A percentile compares a stretch with the other conserved stretches of the same genome.
Conservation (phyloP, 441 rosid species). For the Erodium trifolium region DNA sequence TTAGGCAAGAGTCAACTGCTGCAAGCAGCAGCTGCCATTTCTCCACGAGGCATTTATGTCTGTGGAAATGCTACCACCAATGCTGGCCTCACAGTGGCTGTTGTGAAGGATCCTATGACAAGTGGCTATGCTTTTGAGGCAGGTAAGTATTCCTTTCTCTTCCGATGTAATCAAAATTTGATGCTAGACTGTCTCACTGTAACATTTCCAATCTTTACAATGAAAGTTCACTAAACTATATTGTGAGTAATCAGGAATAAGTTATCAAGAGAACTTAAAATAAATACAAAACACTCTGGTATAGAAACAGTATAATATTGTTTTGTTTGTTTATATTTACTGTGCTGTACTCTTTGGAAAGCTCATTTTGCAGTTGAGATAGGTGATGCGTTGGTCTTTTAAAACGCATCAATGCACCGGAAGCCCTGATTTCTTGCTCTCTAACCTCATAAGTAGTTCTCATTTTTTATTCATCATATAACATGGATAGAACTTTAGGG, state of each 20-base stretch:
- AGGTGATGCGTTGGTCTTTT: not conserved
- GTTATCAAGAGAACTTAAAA: not conserved
- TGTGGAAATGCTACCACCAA: conserved; percentile 96
- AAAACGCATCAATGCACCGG: not conserved
- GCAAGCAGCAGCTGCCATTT: conserved; percentile 93
- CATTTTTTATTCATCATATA: not conserved
- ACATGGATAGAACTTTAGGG: not conserved
- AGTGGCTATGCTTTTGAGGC: conserved; percentile 97
- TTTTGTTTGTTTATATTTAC: not conserved
- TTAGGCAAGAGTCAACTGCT: conserved; percentile 93
- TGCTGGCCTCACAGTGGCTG: conserved; percentile 98
- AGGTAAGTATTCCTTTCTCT: conserved; percentile 43
- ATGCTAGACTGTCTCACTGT: conserved; percentile 7
- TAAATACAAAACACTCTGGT: not conserved
- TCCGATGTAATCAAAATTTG: conserved; percentile 7
- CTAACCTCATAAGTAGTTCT: not conserved
- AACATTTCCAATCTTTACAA: conserved; percentile 12
- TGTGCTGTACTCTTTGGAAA: not conserved
- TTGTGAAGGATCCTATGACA: conserved; percentile 86
- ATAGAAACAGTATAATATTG: not conserved
- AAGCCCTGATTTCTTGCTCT: conserved; percentile 7
- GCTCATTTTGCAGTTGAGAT: conserved; percentile 3
- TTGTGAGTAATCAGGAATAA: not conserved
- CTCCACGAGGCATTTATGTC: conserved; percentile 96
- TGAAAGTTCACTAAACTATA: conserved; percentile 8